A percentile compares a stretch with the other conserved stretches of the same genome.
These are phyloP conservation scores for Oryza rufipogon DNA, from an alignment of 176 grass and related monocot genomes.

Conservation along the genomic window DNA sequence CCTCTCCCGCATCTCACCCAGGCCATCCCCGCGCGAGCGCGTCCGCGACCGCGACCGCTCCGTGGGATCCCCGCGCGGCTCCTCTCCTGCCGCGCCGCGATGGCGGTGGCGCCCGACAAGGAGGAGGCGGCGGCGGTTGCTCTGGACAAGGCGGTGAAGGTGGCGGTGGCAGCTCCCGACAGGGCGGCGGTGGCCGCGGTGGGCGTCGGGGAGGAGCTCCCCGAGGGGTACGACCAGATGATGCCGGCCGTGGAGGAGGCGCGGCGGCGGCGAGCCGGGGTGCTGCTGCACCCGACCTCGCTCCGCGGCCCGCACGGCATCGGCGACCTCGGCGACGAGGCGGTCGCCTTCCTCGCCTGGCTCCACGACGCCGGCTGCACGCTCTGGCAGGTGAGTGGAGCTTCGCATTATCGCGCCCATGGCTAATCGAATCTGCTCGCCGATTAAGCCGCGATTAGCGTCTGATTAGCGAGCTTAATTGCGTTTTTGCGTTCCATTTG, in stretches of 20 bases:
- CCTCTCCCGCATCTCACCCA: conserved; percentile 15
- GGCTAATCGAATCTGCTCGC: neutral
- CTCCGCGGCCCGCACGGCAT: conserved; percentile 71
- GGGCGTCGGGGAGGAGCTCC: conserved; percentile 61
- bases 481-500: neutral
- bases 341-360: conserved; percentile 75
- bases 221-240: conserved; percentile 69
- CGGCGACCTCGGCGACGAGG: conserved; percentile 79
- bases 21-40: neutral
- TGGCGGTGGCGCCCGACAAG: neutral
- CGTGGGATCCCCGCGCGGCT: neutral
- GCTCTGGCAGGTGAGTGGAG: conserved; percentile 78
- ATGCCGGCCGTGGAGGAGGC: conserved; percentile 52
- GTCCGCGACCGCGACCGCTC: neutral
- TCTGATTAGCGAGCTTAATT: conserved; percentile 12
- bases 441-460: neutral
- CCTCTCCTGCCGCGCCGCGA: conserved; percentile 32
- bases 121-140: conserved; percentile 16
- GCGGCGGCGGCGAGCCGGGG: conserved; percentile 62
- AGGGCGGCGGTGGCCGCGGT: conserved; percentile 29
- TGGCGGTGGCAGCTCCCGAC: neutral
- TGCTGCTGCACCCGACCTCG: conserved; percentile 83
- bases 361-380: conserved; percentile 66
- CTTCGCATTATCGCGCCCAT: conserved; percentile 20
- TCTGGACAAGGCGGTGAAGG: neutral